Evolutionary conservation across 2,329 filamentous ascomycete species (phyloP), one percentile per base, ranked within the genome.

Genomic region (Aspergillus piperis): DNA sequence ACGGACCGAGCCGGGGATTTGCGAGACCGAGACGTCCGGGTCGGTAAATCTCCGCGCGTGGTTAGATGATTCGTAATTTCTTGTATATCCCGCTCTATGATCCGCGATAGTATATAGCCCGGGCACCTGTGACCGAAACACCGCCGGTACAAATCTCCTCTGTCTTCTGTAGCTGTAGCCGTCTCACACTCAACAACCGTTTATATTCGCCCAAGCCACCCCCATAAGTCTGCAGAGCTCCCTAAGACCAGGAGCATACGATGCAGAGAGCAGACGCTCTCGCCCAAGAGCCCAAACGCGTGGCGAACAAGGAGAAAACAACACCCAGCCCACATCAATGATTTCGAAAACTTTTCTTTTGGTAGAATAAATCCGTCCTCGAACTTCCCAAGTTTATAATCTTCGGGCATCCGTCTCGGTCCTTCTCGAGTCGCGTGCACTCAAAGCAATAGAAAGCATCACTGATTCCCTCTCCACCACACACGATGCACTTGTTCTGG

Each of bases 381-480:
- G 90, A 95, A 82, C 91, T 96, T 44, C 95, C 95, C 73, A 99
- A 80, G 75, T 99, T 99, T 75, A 99, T 98, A 78, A 99, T 99
- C 86, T 99, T 99, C 57, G 95, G 95, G 78, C 95, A 99, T 2
- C 95, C 95, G 75, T 99, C 95, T 62, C 95, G 84, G 75, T 99
- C 95, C 80, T 98, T 99, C 77, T 99, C 95, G 15, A 99, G 81
- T 7, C 95, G 86, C 61, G 95, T 99, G 77, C 95, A 99, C 80
- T 99, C 95, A 75, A 98, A 98, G 83, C 95, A 99, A 82, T 99
- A 99, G 79, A 98, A 98, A 53, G 95, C 95, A 77, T 99, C 95
- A 36, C 90, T 95, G 76, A 99, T 99, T 30, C 95, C 95, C 81
- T 98, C 95, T 70, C 95, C 95, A 76, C 95, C 95, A 79, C 95